Conservation (phyloP, 2,329 filamentous ascomycete genomes). For the Esteya vermicola region DNA sequence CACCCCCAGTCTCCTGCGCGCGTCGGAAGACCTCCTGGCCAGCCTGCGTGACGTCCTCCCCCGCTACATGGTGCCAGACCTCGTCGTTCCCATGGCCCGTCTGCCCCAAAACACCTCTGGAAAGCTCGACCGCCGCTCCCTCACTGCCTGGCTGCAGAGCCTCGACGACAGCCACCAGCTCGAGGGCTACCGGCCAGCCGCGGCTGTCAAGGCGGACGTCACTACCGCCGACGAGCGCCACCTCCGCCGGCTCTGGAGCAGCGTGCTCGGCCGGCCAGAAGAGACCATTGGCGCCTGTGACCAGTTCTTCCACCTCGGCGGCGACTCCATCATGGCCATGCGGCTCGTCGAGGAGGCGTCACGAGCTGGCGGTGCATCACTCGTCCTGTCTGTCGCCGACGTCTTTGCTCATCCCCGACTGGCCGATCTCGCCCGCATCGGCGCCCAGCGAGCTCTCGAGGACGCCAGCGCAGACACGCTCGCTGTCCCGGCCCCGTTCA, state of each 20-base stretch:
- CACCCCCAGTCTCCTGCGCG: constrained; percentile 32
- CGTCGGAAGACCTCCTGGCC: constrained; percentile 24
- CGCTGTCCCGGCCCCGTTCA: neutral
- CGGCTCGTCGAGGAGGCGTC: constrained; percentile 33
- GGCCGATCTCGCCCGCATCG: too few species aligned
- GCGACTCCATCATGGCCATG: constrained; percentile 28
- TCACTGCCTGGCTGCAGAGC: constrained; percentile 29
- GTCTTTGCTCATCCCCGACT: too few species aligned
- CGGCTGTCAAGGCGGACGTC: constrained; percentile 20
- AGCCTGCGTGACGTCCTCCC: constrained; percentile 24
- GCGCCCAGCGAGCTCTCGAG: too few species aligned
- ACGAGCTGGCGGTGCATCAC: constrained; percentile 24
- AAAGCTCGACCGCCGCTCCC: constrained; percentile 34
- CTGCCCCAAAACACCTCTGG: constrained; percentile 35
- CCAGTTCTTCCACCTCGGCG: constrained; percentile 31
- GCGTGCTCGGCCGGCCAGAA: constrained; percentile 23
- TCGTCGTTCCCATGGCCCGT: constrained; percentile 32
- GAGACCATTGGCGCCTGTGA: constrained; percentile 25
- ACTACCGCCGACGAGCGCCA: constrained; percentile 30
- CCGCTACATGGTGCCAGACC: constrained; percentile 26
- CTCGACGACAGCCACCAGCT: constrained; percentile 28
- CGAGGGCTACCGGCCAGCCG: constrained; percentile 22
- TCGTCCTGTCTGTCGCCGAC: constrained; percentile 26
- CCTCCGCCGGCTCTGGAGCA: constrained; percentile 34
- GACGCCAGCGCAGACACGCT: too few species aligned